Evolutionary conservation across 129 eudicot genomes (phyloP).

Genomic region (Smallanthus sonchifolius): DNA sequence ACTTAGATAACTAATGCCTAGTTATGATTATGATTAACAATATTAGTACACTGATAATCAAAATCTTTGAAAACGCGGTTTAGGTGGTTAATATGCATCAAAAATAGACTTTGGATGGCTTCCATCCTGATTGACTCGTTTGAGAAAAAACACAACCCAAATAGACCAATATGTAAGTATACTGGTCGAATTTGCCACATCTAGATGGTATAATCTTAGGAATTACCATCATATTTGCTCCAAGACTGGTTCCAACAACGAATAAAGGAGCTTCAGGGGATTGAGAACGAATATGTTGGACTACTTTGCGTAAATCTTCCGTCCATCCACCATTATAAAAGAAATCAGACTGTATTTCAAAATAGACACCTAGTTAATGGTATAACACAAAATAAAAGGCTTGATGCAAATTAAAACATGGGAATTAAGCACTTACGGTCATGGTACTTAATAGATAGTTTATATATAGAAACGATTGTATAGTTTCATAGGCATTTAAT

Average conservation of each 20-base stretch:
- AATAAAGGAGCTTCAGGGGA: constrained; percentile 72
- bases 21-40: neutral
- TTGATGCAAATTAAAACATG: neutral
- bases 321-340: constrained; percentile 97
- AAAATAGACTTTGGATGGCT: neutral
- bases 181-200: neutral
- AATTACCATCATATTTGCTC: constrained; percentile 92
- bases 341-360: constrained; percentile 68
- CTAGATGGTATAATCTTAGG: neutral
- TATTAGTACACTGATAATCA: neutral
- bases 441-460: no score
- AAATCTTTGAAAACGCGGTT: neutral
- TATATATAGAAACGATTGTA: no score
- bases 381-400: neutral
- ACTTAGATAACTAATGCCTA: neutral
- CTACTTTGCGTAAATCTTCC: constrained; percentile 67
- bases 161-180: neutral
- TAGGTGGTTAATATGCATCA: neutral
- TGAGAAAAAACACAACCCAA: neutral
- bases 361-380: constrained; percentile 1
- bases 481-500: no score
- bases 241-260: constrained; percentile 90
- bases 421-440: constrained; percentile 48
- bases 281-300: constrained; percentile 56
- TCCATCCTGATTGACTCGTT: neutral